Evolutionary conservation across 305 asterid species (phyloP), one percentile per base, ranked within the genome.

Genomic region (Fraxinus latifolia): DNA sequence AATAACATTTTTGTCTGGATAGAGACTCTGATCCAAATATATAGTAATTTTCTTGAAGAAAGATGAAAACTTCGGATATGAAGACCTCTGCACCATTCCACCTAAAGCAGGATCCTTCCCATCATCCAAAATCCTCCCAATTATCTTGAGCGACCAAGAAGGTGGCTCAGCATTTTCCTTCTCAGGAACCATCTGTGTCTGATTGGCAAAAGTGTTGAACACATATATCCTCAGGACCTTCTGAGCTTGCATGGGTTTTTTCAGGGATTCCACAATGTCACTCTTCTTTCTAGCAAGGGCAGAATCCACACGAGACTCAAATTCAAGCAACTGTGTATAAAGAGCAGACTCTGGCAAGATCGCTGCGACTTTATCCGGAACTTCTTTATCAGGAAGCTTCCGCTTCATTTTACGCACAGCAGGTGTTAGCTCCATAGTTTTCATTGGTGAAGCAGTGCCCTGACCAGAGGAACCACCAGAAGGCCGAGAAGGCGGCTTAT

Each of bases 381-480:
- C 89, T 36, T 84, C 87, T 77, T 88, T 91, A 79, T 92, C 97
- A n/a, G 95, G 85, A 42, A 86, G 83, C 87, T 92, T 92, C 32
- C 92, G 88, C 77, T 94, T 94, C 79, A 87, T 90, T 88, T 94
- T 87, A 27, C 88, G 91, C 44, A 88, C 93, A 83, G 98, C 93
- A 60, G 99, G 98, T 68, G 99, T 82, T 75, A 95, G 82, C 83
- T 94, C 98, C 98, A 95, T 94, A 12, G 99, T 95, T 85, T 95
- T 95, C 92, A 94, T 91, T 5, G 93, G 97, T 15, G 98, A 91
- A 82, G 90, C 91, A 80, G 90, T 70, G 9, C 96, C 96, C 85
- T 89, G 96, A 82, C 91, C 93, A 67, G 96, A 79, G 9, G 94
- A 81, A 5, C 92, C 93, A 32, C 94, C 95, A 55, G 96, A 80